Percentiles rank a stretch among this genome's conserved stretches.
Evolutionary conservation across 1,284 basidiomycete genomes (phyloP).

Genomic region (Peniophora sp.): DNA sequence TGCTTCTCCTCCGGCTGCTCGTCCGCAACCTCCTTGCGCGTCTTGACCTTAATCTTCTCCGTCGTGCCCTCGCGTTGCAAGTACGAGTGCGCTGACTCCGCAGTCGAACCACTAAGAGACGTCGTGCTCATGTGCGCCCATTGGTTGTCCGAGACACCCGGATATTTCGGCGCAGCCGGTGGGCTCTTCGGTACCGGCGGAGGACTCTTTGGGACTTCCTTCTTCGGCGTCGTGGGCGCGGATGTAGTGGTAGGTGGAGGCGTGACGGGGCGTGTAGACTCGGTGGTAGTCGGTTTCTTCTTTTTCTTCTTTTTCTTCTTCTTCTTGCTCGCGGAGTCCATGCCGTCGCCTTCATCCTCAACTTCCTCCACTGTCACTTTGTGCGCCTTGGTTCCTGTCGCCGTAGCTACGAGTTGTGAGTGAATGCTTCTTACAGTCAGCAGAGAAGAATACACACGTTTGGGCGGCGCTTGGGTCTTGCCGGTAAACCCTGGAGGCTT

Average conservation of each 20-base stretch:
- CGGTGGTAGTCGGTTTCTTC: constrained; percentile 29
- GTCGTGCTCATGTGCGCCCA: constrained; percentile 6
- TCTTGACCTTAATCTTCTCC: constrained; percentile 60
- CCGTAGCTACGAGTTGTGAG: constrained; percentile 4
- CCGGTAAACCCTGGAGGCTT: neutral
- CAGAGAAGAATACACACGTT: neutral
- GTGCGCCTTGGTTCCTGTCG: constrained; percentile 23
- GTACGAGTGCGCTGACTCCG: constrained; percentile 66
- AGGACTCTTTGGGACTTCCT: constrained; percentile 8
- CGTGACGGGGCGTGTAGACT: constrained; percentile 11
- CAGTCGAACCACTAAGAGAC: constrained; percentile 34
- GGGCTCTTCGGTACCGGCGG: constrained; percentile 11
- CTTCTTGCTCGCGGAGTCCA: constrained; percentile 52
- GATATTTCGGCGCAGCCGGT: constrained; percentile 11
- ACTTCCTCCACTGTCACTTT: constrained; percentile 59
- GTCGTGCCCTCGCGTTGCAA: constrained; percentile 42
- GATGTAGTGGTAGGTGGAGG: constrained; percentile 12
- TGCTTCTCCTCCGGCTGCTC: constrained; percentile 32
- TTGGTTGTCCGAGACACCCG: constrained; percentile 9
- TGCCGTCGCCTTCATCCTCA: constrained; percentile 44
- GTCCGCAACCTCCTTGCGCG: constrained; percentile 48
- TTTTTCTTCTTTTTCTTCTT: constrained; percentile 70
- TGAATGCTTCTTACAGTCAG: neutral
- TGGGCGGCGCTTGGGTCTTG: neutral
- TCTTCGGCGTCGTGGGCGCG: constrained; percentile 14